Percentiles rank a stretch among this genome's conserved stretches.
phyloP scores from a whole-genome alignment of 2,329 filamentous ascomycete species.

The Tothia fuscella region DNA sequence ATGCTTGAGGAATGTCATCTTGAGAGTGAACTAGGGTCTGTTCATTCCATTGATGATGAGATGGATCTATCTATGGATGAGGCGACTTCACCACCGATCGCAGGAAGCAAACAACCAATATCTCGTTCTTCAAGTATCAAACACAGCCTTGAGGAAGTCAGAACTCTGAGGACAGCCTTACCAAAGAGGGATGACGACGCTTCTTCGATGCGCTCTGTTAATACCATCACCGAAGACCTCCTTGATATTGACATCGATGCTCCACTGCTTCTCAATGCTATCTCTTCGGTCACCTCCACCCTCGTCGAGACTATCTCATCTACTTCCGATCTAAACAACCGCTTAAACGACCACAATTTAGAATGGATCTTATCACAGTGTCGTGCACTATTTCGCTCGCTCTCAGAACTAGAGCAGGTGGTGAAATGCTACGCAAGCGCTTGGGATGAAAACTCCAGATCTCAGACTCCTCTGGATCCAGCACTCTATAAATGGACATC shows the following conservation, averaged over 20 bases:
- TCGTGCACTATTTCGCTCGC: background rate
- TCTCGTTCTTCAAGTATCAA: too few species aligned
- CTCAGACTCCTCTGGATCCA: background rate
- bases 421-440: background rate
- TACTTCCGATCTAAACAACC: background rate
- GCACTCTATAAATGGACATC: background rate
- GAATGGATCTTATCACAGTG: background rate
- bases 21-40: too few species aligned
- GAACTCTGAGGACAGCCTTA: too few species aligned
- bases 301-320: background rate
- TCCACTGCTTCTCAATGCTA: background rate
- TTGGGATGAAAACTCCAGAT: background rate
- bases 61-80: too few species aligned
- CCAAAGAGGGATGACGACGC: background rate
- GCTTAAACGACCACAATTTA: background rate
- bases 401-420: constrained; percentile 1
- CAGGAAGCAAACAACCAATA: too few species aligned
- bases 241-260: background rate
- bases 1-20: too few species aligned
- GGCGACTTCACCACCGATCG: too few species aligned
- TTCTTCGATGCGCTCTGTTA: background rate
- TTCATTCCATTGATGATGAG: too few species aligned
- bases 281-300: background rate
- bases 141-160: too few species aligned
- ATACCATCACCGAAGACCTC: background rate